Conservation (phyloP, 805 yeast genomes). For the Monosporozyma solicola region DNA sequence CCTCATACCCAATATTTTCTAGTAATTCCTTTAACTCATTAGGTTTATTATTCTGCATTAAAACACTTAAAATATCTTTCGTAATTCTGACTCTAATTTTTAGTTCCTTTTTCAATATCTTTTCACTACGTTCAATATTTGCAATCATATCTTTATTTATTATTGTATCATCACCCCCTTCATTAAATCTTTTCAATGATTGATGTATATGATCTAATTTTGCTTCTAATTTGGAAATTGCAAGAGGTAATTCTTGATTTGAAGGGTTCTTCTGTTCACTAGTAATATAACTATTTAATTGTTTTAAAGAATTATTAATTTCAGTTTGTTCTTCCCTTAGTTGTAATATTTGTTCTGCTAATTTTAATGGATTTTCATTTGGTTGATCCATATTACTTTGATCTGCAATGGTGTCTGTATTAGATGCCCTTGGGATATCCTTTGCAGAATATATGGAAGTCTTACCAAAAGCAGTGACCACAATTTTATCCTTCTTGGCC, state of each 20-base stretch:
- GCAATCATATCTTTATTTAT: slow-evolving; percentile 5
- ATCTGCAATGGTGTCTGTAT: slow-evolving; percentile 7
- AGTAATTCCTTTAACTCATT: slow-evolving; percentile 19
- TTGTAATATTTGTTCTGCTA: slow-evolving; percentile 11
- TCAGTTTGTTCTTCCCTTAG: slow-evolving; percentile 19
- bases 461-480: slow-evolving; percentile 38
- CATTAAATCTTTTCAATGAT: slow-evolving; percentile 8
- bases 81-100: slow-evolving; percentile 6
- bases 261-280: not conserved
- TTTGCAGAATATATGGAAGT: slow-evolving; percentile 35
- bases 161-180: slow-evolving; percentile 6
- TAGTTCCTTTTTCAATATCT: slow-evolving; percentile 12
- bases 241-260: not conserved
- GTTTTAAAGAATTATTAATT: slow-evolving; percentile 9
- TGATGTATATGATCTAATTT: not conserved
- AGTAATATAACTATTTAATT: not conserved
- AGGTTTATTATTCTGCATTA: slow-evolving; percentile 4
- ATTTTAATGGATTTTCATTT: not conserved
- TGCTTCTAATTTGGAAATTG: not conserved
- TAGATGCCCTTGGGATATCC: slow-evolving; percentile 20
- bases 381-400: slow-evolving; percentile 6
- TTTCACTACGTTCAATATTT: slow-evolving; percentile 8
- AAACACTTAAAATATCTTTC: slow-evolving; percentile 11
- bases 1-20: slow-evolving; percentile 23
- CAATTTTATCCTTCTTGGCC: slow-evolving; percentile 27